Base-by-base conservation (phyloP, 2,329 filamentous ascomycete species). In the Diplodia seriata region DNA sequence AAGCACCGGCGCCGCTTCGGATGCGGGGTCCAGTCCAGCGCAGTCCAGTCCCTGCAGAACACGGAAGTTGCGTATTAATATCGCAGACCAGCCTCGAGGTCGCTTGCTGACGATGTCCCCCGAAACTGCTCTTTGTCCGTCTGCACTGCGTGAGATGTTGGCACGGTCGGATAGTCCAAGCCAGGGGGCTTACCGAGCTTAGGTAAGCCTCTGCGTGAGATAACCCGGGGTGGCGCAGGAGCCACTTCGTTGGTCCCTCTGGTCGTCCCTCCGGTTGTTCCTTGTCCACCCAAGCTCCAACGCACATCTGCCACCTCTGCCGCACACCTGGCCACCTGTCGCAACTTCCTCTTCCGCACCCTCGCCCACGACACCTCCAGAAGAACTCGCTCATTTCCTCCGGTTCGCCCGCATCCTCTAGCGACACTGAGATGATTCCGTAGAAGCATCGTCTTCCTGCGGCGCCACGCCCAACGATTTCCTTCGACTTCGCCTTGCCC, bases 401-500 rank as follows among this genome's bases (percentile, higher is more conserved):
- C 26, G 43, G 11, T 31, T 51, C n/a, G 33, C 54, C 54, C 31
- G 29, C 11, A 57, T 38, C 47, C 23, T 38, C 43, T 20, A 29
- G 59, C 47, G 59, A 57, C 43, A 47, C 59, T 56, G 64, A 57
- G 55, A 68, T 68, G 66, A 61, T 61, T 62, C 66, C 66, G 11
- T 68, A 56, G 57, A 38, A 40, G 36, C 55, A 23, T 47, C 40
- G 29, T 59, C 18, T 33, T 18, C 12, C 50, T 15, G 23, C 55
- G 66, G 66, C 66, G 55, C 62, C 62, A 49, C 43, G 47, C 55
- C 66, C 36, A 18, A 23, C 38, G 31, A 40, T 18, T 50, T 56
- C 51, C 11, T 40, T 43, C 31, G 36, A 38, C 36, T 12, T 38
- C 3, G 36, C 36, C 12, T 18, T 9, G 40, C 5, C 65, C 7